Percentiles rank a stretch among this genome's conserved stretches.
Conservation (phyloP, 805 yeast species). For the Cyberlindnera galapagoensis region DNA sequence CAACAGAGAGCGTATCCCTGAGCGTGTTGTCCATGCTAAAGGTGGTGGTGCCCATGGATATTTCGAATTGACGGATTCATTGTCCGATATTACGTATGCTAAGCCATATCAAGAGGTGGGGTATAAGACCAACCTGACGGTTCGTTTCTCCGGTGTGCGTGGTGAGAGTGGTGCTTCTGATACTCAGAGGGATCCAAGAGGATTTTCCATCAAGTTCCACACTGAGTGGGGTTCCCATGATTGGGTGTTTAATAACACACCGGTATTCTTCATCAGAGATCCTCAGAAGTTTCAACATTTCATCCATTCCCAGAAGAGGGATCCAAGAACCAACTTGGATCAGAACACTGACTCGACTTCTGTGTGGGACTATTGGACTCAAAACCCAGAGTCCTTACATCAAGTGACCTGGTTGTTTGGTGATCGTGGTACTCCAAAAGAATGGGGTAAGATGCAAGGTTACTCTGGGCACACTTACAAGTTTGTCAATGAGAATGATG, state of each 20-base stretch:
- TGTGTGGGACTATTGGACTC: slow-evolving; percentile 73
- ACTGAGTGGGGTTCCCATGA: slow-evolving; percentile 83
- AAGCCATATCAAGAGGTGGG: slow-evolving; percentile 70
- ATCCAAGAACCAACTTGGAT: slow-evolving; percentile 72
- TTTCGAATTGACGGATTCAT: slow-evolving; percentile 83
- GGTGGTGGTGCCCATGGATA: slow-evolving; percentile 89
- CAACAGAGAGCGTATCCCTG: slow-evolving; percentile 87
- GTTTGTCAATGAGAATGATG: slow-evolving; percentile 70
- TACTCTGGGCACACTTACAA: slow-evolving; percentile 82
- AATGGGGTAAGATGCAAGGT: slow-evolving; percentile 74
- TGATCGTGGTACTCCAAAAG: slow-evolving; percentile 78
- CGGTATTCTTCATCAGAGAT: slow-evolving; percentile 79
- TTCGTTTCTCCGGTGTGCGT: slow-evolving; percentile 83
- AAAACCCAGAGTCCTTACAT: slow-evolving; percentile 69
- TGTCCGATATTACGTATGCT: slow-evolving; percentile 63
- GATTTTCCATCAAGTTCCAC: slow-evolving; percentile 72
- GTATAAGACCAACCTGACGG: slow-evolving; percentile 65
- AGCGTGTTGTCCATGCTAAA: slow-evolving; percentile 89
- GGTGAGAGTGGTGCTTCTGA: slow-evolving; percentile 81
- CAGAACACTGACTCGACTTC: slow-evolving; percentile 51
- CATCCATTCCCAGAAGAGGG: slow-evolving; percentile 84
- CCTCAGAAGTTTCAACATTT: slow-evolving; percentile 83
- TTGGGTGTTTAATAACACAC: slow-evolving; percentile 82
- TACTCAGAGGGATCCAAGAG: slow-evolving; percentile 84
- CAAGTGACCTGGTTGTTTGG: slow-evolving; percentile 69